Conservation (phyloP, 73 alveolate species). For the Paramecium caudatum region DNA sequence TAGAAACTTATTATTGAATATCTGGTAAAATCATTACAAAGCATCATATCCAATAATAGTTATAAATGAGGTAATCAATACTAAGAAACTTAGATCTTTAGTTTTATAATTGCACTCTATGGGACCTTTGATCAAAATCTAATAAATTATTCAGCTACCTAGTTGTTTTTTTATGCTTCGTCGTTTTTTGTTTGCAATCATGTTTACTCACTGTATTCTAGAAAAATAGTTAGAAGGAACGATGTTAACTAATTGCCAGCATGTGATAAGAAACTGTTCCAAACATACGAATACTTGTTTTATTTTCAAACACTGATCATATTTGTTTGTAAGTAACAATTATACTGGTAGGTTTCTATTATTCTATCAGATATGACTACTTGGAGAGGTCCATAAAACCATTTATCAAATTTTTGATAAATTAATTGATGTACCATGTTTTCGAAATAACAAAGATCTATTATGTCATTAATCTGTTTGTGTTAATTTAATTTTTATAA, state of each 20-base stretch:
- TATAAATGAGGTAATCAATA: conserved; percentile 4
- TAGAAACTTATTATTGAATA: background rate
- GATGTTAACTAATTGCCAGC: background rate
- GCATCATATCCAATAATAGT: conserved; percentile 30
- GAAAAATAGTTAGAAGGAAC: conserved; percentile 31
- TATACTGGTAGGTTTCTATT: conserved; percentile 7
- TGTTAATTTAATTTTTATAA: conserved; percentile 17
- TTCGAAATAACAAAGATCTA: conserved; percentile 50
- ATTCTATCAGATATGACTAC: conserved; percentile 36
- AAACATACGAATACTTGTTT: conserved; percentile 12
- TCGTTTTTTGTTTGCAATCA: conserved; percentile 55
- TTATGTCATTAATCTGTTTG: conserved; percentile 2
- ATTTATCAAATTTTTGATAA: conserved; percentile 26
- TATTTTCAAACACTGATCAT: conserved; percentile 46
- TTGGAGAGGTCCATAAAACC: conserved; percentile 1
- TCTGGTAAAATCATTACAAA: conserved; percentile 30
- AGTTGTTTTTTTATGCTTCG: conserved; percentile 15
- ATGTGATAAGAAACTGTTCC: conserved; percentile 11
- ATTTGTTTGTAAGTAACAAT: conserved; percentile 4
- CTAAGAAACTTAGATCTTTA: background rate
- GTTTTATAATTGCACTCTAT: conserved; percentile 24
- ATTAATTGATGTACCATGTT: conserved; percentile 31
- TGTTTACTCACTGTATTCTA: conserved; percentile 26
- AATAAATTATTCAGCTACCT: background rate
- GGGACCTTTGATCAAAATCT: conserved; percentile 29